phyloP scores from a whole-genome alignment of 2,329 filamentous ascomycete species.

The Tothia fuscella region DNA sequence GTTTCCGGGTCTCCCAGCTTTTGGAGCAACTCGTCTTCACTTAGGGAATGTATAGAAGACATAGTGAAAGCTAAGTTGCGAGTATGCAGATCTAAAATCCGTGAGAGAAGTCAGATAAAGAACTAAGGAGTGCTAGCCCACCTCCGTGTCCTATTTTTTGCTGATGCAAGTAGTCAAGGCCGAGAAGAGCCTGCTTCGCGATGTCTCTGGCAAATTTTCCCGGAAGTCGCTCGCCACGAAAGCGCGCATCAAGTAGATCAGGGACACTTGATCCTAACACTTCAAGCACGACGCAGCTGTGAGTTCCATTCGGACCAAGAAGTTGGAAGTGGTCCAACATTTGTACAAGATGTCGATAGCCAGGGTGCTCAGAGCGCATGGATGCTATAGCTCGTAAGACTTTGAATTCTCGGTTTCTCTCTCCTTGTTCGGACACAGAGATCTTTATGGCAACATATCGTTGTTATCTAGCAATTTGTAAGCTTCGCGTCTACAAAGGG shows the following conservation, averaged over 20 bases:
- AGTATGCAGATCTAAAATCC: conserved; percentile 18
- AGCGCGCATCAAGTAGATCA: conserved; percentile 21
- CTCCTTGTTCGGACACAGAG: conserved; percentile 11
- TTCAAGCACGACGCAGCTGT: conserved; percentile 33
- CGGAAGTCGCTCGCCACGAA: conserved; percentile 26
- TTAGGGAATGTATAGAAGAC: conserved; percentile 14
- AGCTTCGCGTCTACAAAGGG: conserved; percentile 5
- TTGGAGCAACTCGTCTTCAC: conserved; percentile 15
- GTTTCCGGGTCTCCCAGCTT: conserved; percentile 15
- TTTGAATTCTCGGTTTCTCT: conserved; percentile 13
- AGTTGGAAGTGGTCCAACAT: conserved; percentile 28
- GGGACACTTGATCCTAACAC: conserved; percentile 30
- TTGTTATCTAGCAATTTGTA: conserved; percentile 11
- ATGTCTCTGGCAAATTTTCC: conserved; percentile 26
- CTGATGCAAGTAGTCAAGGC: conserved; percentile 16
- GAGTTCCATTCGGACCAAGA: conserved; percentile 32
- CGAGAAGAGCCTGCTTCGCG: conserved; percentile 16
- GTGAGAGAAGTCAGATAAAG: conserved; percentile 9
- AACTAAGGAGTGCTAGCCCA: conserved; percentile 11
- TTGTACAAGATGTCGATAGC: conserved; percentile 21
- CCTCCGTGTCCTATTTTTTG: conserved; percentile 19
- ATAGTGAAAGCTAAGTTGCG: conserved; percentile 19
- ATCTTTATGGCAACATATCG: conserved; percentile 19
- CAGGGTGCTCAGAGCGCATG: conserved; percentile 12
- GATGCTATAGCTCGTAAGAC: conserved; percentile 13